Conservation (phyloP, 306 rosid genomes). For the Calophaca sinica region DNA sequence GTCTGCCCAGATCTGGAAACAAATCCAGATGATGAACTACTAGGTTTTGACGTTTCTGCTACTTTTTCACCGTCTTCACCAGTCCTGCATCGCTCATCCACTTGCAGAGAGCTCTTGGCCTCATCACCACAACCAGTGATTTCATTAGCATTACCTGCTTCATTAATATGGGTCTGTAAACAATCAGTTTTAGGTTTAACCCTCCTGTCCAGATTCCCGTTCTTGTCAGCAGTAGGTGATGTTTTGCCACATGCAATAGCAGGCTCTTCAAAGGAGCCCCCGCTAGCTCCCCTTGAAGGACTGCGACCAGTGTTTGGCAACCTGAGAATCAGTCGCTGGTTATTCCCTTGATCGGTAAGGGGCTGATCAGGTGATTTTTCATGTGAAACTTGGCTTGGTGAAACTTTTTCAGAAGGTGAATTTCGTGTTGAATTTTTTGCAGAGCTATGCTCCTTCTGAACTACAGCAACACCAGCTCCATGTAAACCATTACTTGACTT, state of each 20-base stretch:
- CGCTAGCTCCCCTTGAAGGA: conserved; percentile 69
- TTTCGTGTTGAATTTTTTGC: conserved; percentile 53
- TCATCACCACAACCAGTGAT: conserved; percentile 63
- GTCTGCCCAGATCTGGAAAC: conserved; percentile 62
- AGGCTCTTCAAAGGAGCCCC: conserved; percentile 73
- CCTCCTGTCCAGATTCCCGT: conserved; percentile 61
- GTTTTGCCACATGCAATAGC: conserved; percentile 55
- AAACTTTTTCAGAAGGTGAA: conserved; percentile 59
- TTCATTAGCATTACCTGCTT: conserved; percentile 62
- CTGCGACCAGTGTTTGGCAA: conserved; percentile 74
- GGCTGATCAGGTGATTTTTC: conserved; percentile 72
- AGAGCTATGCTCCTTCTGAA: conserved; percentile 62
- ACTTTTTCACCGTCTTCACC: conserved; percentile 55
- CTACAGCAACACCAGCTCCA: conserved; percentile 61
- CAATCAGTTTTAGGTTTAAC: conserved; percentile 63
- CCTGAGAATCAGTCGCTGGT: conserved; percentile 71
- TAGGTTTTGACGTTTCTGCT: conserved; percentile 55
- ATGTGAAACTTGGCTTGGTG: conserved; percentile 51
- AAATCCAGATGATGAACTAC: conserved; percentile 57
- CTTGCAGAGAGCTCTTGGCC: conserved; percentile 57
- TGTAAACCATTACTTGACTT: conserved; percentile 74
- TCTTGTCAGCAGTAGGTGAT: conserved; percentile 75
- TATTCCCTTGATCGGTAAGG: conserved; percentile 57
- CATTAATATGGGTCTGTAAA: conserved; percentile 53
- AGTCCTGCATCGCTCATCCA: conserved; percentile 57